phyloP scores from a whole-genome alignment of 2,329 filamentous ascomycete genomes.

The Trichoderma gracile region DNA sequence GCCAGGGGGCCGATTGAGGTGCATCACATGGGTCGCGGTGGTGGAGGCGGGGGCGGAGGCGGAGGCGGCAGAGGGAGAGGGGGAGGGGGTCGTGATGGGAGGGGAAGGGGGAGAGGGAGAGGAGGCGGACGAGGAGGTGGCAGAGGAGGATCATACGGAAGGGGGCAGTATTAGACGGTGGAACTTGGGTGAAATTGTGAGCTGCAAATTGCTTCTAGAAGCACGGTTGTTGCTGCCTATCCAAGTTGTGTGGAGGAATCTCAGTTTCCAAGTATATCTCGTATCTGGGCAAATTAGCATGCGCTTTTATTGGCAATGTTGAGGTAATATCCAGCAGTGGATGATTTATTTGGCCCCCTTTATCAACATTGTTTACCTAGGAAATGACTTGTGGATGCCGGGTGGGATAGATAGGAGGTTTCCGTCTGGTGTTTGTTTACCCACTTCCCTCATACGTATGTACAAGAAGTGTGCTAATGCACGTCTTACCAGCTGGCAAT shows the following conservation, averaged over 20 bases:
- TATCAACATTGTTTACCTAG: conserved; percentile 9
- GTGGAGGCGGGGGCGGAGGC: conserved; percentile 42
- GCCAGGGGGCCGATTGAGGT: conserved; percentile 56
- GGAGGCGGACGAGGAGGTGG: conserved; percentile 1
- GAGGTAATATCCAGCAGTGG: not conserved
- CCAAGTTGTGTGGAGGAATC: too few relatives aligned
- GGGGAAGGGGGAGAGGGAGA: conserved; percentile 14
- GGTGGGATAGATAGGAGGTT: not conserved
- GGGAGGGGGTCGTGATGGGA: conserved; percentile 35
- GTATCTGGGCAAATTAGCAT: not conserved
- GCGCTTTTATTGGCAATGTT: not conserved
- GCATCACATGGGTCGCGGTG: conserved; percentile 36
- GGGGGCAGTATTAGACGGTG: not conserved
- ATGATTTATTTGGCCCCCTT: too few relatives aligned
- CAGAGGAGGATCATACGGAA: not conserved
- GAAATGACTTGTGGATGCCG: conserved; percentile 6
- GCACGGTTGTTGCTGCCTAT: too few relatives aligned
- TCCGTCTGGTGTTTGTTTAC: conserved; percentile 16
- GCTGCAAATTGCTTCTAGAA: not conserved
- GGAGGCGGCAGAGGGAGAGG: conserved; percentile 30
- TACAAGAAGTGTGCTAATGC: conserved; percentile 8
- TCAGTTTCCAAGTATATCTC: too few relatives aligned
- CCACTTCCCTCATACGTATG: not conserved
- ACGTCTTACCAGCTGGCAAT: conserved; percentile 19
- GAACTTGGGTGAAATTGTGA: not conserved